These are phyloP conservation scores for Suillus discolor DNA, from an alignment of 768 basidiomycete species.

Conservation along the genomic window DNA sequence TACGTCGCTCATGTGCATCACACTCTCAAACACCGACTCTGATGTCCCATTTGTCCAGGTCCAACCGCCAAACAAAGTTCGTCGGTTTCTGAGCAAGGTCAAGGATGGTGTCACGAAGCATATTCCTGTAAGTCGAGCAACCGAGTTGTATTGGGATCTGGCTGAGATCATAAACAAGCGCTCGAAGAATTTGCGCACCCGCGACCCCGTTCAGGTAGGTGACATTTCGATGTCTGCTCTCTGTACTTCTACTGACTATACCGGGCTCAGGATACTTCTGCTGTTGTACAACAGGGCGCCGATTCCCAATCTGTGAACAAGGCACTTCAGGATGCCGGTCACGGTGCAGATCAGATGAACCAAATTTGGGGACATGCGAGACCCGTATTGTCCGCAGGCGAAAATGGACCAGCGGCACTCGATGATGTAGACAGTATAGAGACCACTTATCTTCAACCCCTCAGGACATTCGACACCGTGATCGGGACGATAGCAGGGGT, in stretches of 20 bases:
- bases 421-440: too few relatives aligned
- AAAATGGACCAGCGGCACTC: too few relatives aligned
- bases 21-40: neutral
- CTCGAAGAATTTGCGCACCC: neutral
- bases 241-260: neutral
- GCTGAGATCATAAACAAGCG: neutral
- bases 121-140: neutral
- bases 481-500: neutral
- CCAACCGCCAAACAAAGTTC: neutral
- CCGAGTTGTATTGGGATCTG: neutral
- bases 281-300: neutral
- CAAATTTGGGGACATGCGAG: too few relatives aligned
- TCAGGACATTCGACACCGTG: neutral
- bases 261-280: neutral
- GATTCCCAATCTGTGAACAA: too few relatives aligned
- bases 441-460: too few relatives aligned
- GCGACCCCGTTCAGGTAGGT: neutral
- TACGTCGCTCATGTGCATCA: neutral
- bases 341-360: too few relatives aligned
- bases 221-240: neutral
- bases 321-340: neutral
- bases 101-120: neutral
- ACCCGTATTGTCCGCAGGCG: too few relatives aligned
- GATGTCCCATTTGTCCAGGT: neutral
- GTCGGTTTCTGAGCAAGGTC: neutral